A percentile compares a stretch with the other conserved stretches of the same genome.
Evolutionary conservation across 805 yeast genomes (phyloP).

Genomic region (Saccharomyces paradoxus): DNA sequence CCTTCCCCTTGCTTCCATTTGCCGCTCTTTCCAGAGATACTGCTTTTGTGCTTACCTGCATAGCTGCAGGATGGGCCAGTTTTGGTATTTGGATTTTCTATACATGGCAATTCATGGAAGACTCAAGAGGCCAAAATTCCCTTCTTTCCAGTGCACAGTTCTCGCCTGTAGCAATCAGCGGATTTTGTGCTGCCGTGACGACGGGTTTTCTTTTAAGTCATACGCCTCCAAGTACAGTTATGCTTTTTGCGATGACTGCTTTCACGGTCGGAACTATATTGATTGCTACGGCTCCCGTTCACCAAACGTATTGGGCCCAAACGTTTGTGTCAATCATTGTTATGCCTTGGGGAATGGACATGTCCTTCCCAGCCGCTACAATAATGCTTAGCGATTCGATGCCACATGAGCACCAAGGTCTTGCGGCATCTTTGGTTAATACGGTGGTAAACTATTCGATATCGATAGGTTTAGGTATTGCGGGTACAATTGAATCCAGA

Average conservation of each 20-base stretch:
- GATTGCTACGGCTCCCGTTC: slow-evolving; percentile 43
- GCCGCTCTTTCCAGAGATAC: slow-evolving; percentile 36
- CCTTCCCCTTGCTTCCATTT: slow-evolving; percentile 44
- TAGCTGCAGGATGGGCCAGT: slow-evolving; percentile 56
- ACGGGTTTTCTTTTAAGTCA: slow-evolving; percentile 37
- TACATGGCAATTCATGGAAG: slow-evolving; percentile 38
- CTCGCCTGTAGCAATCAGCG: slow-evolving; percentile 39
- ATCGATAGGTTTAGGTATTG: slow-evolving; percentile 53
- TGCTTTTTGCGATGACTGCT: slow-evolving; percentile 39
- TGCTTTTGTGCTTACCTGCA: slow-evolving; percentile 39
- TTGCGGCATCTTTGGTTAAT: slow-evolving; percentile 56
- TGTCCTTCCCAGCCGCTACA: slow-evolving; percentile 61
- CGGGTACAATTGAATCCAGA: slow-evolving; percentile 34
- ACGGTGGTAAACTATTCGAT: slow-evolving; percentile 60
- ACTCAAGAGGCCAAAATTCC: slow-evolving; percentile 37
- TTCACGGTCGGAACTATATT: slow-evolving; percentile 42
- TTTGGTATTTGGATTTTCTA: slow-evolving; percentile 61
- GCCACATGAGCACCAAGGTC: slow-evolving; percentile 54
- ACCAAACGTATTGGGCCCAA: slow-evolving; percentile 49
- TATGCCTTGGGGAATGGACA: slow-evolving; percentile 59
- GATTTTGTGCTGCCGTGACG: slow-evolving; percentile 42
- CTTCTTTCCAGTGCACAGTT: slow-evolving; percentile 37
- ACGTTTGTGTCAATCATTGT: slow-evolving; percentile 44
- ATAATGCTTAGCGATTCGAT: slow-evolving; percentile 45
- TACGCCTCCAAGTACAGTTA: slow-evolving; percentile 37